phyloP scores from a whole-genome alignment of 495 filamentous ascomycete genomes.

The Hypoxylon perforatum region DNA sequence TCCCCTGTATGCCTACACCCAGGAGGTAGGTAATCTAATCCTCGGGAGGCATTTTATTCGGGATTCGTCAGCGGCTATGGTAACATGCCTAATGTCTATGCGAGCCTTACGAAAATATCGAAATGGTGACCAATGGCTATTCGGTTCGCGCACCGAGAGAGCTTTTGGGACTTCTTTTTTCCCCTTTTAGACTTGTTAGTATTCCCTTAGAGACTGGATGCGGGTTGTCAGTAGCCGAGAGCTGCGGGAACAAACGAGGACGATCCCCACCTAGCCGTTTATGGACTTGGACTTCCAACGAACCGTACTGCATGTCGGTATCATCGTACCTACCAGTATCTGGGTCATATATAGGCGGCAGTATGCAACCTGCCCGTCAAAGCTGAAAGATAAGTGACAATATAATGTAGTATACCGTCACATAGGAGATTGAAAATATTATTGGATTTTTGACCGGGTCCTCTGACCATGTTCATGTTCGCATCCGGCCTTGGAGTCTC shows the following conservation, averaged over 20 bases:
- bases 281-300: conserved; percentile 17
- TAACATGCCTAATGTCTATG: conserved; percentile 3
- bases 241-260: conserved; percentile 33
- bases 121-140: conserved; percentile 15
- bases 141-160: conserved; percentile 2
- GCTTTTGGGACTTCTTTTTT: conserved; percentile 17
- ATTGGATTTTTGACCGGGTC: conserved; percentile 6
- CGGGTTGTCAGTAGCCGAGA: conserved; percentile 34
- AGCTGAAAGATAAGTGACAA: conserved; percentile 22
- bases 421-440: conserved; percentile 23
- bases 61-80: background rate
- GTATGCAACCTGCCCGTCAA: conserved; percentile 19
- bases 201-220: conserved; percentile 3
- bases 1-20: too few species aligned
- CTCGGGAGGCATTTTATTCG: conserved; percentile 11
- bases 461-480: conserved; percentile 13
- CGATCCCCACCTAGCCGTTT: conserved; percentile 30
- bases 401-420: conserved; percentile 31
- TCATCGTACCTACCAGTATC: background rate
- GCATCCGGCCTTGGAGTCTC: conserved; percentile 26
- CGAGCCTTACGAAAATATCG: conserved; percentile 19
- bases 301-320: conserved; percentile 5
- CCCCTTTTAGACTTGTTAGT: background rate
- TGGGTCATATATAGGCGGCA: background rate
- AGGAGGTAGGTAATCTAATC: too few species aligned